Evolutionary conservation across 306 rosid species (phyloP).

Genomic region (Dryas alaskensis): DNA sequence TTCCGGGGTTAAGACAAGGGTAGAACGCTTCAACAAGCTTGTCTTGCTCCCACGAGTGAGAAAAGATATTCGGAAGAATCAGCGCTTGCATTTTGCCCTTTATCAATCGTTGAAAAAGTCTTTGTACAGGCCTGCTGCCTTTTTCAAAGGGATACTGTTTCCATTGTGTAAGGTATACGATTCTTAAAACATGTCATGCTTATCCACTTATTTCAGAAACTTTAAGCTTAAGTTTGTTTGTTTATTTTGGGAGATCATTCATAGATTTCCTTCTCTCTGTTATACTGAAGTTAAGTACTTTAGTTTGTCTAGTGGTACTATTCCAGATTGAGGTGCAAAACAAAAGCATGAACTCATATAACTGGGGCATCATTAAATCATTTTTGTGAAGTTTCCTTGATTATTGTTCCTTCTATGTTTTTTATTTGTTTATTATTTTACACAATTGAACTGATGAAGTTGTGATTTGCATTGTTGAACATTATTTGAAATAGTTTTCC

Average conservation of each 20-base stretch:
- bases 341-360: neutral
- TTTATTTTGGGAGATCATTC: neutral
- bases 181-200: neutral
- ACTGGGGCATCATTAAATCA: neutral
- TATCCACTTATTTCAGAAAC: neutral
- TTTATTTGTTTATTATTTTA: neutral
- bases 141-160: conserved; percentile 79
- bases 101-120: conserved; percentile 84
- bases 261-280: neutral
- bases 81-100: conserved; percentile 78
- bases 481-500: neutral
- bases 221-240: neutral
- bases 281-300: neutral
- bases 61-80: conserved; percentile 74
- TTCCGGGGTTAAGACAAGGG: conserved; percentile 71
- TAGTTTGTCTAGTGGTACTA: neutral
- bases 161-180: conserved; percentile 81
- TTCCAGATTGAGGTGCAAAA: neutral
- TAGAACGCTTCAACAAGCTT: conserved; percentile 74
- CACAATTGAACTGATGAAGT: neutral
- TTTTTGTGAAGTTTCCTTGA: neutral
- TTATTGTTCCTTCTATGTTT: neutral
- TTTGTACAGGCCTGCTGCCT: conserved; percentile 86
- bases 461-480: neutral
- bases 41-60: conserved; percentile 88